Conservation (phyloP, 805 yeast species). For the Pichia phayaonensis region DNA sequence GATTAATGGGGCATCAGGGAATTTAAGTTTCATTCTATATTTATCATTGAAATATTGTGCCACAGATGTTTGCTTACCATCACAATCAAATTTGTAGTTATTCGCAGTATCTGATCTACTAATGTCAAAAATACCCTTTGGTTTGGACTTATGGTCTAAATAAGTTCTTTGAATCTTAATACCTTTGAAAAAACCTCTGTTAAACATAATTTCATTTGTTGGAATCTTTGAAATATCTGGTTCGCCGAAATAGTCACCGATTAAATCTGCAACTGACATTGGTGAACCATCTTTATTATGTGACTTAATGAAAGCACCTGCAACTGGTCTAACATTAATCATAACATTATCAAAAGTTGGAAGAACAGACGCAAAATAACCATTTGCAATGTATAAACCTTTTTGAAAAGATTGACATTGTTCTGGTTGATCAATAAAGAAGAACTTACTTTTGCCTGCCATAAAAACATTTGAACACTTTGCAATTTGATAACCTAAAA, state of each 20-base stretch:
- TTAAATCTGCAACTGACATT: slow-evolving; percentile 21
- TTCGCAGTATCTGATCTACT: slow-evolving; percentile 16
- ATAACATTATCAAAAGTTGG: slow-evolving; percentile 22
- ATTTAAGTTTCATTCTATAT: slow-evolving; percentile 19
- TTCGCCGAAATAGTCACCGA: slow-evolving; percentile 20
- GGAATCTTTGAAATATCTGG: slow-evolving; percentile 11
- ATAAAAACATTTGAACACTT: slow-evolving; percentile 16
- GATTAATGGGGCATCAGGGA: slow-evolving; percentile 24
- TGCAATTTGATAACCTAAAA: slow-evolving; percentile 19
- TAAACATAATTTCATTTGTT: slow-evolving; percentile 4
- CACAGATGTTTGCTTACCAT: slow-evolving; percentile 20
- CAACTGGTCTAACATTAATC: slow-evolving; percentile 24
- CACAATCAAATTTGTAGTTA: slow-evolving; percentile 18
- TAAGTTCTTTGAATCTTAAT: slow-evolving; percentile 19
- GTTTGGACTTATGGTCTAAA: slow-evolving; percentile 15
- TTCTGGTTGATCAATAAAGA: slow-evolving; percentile 20
- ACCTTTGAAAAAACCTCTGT: slow-evolving; percentile 19
- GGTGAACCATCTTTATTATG: slow-evolving; percentile 20
- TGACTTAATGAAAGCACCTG: slow-evolving; percentile 23
- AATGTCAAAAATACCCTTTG: slow-evolving; percentile 21
- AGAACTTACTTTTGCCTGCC: slow-evolving; percentile 20
- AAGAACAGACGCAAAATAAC: slow-evolving; percentile 25
- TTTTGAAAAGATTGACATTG: slow-evolving; percentile 18
- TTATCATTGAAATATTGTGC: slow-evolving; percentile 20
- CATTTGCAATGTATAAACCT: slow-evolving; percentile 24